Evolutionary conservation across 345 rosid genomes (phyloP).

Genomic region (Gossypium ekmanianum): DNA sequence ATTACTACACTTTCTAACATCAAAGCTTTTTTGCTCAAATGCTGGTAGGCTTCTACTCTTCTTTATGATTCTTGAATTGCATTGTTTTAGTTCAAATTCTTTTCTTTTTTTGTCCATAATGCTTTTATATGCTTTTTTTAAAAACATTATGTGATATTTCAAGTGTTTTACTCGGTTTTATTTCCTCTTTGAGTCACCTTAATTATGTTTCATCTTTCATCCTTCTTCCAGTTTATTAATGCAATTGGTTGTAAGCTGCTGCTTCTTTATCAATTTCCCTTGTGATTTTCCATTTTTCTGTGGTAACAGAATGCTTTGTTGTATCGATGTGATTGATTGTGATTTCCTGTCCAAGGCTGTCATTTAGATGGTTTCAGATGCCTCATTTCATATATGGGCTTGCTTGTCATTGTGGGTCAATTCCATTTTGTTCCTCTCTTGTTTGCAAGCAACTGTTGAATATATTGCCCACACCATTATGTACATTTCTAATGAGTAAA

Average conservation of each 20-base stretch:
- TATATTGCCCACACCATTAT: neutral
- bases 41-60: neutral
- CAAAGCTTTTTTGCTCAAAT: neutral
- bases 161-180: too few species aligned
- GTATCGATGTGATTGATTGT: neutral
- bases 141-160: neutral
- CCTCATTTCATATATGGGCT: neutral
- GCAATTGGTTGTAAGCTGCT: neutral
- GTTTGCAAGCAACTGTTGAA: neutral
- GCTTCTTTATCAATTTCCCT: neutral
- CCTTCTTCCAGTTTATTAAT: neutral
- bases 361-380: conserved; percentile 1
- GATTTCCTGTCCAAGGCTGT: neutral
- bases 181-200: neutral
- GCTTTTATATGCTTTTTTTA: neutral
- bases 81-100: neutral
- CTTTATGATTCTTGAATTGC: neutral
- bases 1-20: neutral
- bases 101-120: too few species aligned
- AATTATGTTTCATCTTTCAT: neutral
- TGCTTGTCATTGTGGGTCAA: neutral
- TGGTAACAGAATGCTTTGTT: neutral
- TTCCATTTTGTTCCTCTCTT: neutral
- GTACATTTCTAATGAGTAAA: neutral
- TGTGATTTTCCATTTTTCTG: neutral